Evolutionary conservation across 1,139 yeast genomes (phyloP).

Genomic region (Scheffersomyces quercinus): DNA sequence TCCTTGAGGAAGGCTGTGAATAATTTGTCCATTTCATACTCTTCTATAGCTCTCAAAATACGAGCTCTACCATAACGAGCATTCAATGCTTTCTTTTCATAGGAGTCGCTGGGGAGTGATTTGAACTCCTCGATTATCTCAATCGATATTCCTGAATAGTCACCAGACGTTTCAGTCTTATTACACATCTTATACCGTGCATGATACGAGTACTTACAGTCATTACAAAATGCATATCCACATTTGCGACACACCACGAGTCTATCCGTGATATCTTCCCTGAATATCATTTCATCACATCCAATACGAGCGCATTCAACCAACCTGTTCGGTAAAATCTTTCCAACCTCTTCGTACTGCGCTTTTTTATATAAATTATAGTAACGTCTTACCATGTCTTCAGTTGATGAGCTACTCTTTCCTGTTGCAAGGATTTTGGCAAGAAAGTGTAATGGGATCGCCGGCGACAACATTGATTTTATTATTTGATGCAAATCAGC

Average conservation of each 20-base stretch:
- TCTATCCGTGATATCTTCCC: slow-evolving; percentile 51
- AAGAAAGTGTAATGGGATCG: slow-evolving; percentile 33
- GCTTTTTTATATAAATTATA: slow-evolving; percentile 34
- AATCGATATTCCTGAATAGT: slow-evolving; percentile 39
- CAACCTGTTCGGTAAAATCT: slow-evolving; percentile 50
- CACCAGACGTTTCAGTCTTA: slow-evolving; percentile 19
- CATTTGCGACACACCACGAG: slow-evolving; percentile 57
- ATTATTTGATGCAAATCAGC: slow-evolving; percentile 10
- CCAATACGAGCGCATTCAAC: slow-evolving; percentile 52
- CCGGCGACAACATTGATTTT: slow-evolving; percentile 34
- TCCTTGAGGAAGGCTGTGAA: slow-evolving; percentile 47
- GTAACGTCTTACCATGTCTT: slow-evolving; percentile 38
- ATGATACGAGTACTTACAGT: slow-evolving; percentile 68
- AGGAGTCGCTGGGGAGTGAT: slow-evolving; percentile 24
- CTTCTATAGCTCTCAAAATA: slow-evolving; percentile 44
- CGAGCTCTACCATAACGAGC: slow-evolving; percentile 51
- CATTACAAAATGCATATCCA: slow-evolving; percentile 58
- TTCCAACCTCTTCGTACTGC: slow-evolving; percentile 46
- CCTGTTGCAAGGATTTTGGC: slow-evolving; percentile 22
- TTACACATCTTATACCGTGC: slow-evolving; percentile 54
- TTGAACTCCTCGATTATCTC: slow-evolving; percentile 44
- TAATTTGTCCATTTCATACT: slow-evolving; percentile 48
- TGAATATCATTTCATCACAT: slow-evolving; percentile 46
- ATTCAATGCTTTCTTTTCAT: slow-evolving; percentile 38
- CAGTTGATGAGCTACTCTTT: slow-evolving; percentile 5